phyloP scores from a whole-genome alignment of 305 asterid species.

The Fraxinus albicans region DNA sequence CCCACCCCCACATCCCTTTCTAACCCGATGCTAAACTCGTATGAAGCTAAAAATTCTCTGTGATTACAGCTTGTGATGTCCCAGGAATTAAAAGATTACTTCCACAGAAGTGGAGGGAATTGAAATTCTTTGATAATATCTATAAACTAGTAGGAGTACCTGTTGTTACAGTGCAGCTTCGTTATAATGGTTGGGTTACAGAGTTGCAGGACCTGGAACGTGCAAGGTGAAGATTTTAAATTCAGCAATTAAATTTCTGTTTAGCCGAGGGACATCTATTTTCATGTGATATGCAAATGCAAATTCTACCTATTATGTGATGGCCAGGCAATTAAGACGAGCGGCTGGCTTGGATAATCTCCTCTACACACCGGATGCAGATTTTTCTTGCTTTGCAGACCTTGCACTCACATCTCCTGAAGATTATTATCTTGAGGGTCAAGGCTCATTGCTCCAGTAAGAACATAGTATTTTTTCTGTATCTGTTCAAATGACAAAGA shows the following conservation, averaged over 20 bases:
- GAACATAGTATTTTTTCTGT: constrained; percentile 18
- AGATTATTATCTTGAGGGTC: constrained; percentile 90
- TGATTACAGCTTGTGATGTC: constrained; percentile 87
- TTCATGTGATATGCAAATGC: constrained; percentile 6
- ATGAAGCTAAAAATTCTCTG: constrained; percentile 11
- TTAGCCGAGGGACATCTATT: constrained; percentile 6
- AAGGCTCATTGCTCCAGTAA: constrained; percentile 99
- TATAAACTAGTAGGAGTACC: constrained; percentile 94
- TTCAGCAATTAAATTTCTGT: constrained; percentile 18
- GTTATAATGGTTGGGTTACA: constrained; percentile 98
- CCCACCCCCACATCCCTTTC: not conserved
- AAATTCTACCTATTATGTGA: constrained; percentile 13
- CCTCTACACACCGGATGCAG: constrained; percentile 98
- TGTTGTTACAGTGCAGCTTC: constrained; percentile 88
- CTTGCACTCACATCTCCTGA: constrained; percentile 97
- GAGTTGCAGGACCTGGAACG: constrained; percentile 91
- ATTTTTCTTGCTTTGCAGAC: constrained; percentile 98
- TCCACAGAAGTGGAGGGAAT: constrained; percentile 86
- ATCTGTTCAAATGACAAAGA: constrained; percentile 1
- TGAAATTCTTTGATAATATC: constrained; percentile 81
- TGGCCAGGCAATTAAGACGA: constrained; percentile 74
- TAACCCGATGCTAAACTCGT: constrained; percentile 7
- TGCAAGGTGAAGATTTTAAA: constrained; percentile 52
- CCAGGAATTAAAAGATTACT: constrained; percentile 92
- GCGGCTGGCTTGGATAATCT: constrained; percentile 95